These are phyloP conservation scores for Bretschneidera sinensis DNA, from an alignment of 345 rosid genomes.

Conservation along the genomic window DNA sequence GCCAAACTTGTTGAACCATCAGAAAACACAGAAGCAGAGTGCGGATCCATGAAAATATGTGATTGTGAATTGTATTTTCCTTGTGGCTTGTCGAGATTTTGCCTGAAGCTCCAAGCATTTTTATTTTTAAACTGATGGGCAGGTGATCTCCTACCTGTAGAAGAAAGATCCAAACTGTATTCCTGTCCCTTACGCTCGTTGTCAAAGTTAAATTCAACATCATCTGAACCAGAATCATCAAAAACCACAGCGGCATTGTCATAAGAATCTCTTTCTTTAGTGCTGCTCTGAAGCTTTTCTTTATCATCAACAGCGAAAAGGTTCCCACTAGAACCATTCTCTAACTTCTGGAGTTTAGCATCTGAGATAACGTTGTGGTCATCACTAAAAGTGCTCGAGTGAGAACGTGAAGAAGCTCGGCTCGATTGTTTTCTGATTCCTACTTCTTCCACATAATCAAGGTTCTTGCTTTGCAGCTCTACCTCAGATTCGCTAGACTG, in stretches of 20 bases:
- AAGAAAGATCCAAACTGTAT: constrained; percentile 27
- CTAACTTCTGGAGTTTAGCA: constrained; percentile 16
- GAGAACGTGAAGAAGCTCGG: constrained; percentile 34
- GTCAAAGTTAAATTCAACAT: constrained; percentile 40
- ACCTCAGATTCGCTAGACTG: constrained; percentile 33
- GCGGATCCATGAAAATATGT: constrained; percentile 28
- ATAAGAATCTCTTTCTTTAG: constrained; percentile 22
- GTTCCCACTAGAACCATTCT: constrained; percentile 28
- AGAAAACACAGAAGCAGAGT: constrained; percentile 30
- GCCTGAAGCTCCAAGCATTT: constrained; percentile 30
- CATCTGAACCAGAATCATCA: constrained; percentile 67
- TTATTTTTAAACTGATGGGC: constrained; percentile 25
- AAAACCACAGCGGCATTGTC: constrained; percentile 41
- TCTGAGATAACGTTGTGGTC: constrained; percentile 29
- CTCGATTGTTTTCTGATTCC: constrained; percentile 34
- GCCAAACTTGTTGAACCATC: constrained; percentile 33
- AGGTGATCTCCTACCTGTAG: constrained; percentile 33
- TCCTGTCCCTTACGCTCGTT: constrained; percentile 23
- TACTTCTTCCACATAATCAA: constrained; percentile 26
- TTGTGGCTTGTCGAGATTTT: constrained; percentile 14
- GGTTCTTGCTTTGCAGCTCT: constrained; percentile 2
- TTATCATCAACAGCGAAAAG: constrained; percentile 36
- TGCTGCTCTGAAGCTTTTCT: constrained; percentile 32
- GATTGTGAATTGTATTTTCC: constrained; percentile 31
- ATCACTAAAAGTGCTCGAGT: constrained; percentile 30